Conservation (phyloP, 2,329 filamentous ascomycete species). For the Penicillium sp. region DNA sequence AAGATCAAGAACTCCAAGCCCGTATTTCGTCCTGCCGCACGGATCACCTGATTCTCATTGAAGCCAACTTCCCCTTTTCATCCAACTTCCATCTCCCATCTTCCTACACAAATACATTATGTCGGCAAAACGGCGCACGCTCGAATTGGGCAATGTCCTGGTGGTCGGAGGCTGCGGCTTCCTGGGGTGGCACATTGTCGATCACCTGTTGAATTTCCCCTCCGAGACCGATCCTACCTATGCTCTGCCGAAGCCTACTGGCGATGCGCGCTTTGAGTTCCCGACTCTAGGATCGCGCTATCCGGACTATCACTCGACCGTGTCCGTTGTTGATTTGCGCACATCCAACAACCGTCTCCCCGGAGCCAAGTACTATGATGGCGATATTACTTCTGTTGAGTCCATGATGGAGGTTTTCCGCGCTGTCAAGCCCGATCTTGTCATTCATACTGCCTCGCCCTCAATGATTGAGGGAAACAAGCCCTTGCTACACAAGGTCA, state of each 20-base stretch:
- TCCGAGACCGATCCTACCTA: conserved; percentile 44
- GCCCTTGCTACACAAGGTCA: conserved; percentile 73
- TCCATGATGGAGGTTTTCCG: conserved; percentile 64
- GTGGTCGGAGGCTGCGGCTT: conserved; percentile 84
- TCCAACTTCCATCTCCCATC: background rate
- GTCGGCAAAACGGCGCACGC: conserved; percentile 32
- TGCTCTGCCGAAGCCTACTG: conserved; percentile 36
- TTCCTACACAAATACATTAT: conserved; percentile 20
- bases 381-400: conserved; percentile 70
- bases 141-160: conserved; percentile 66
- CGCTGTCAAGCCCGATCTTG: conserved; percentile 70
- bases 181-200: conserved; percentile 77
- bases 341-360: conserved; percentile 66
- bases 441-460: conserved; percentile 88
- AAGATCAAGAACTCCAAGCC: background rate
- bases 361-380: conserved; percentile 67
- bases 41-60: conserved; percentile 18
- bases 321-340: conserved; percentile 71
- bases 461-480: conserved; percentile 52
- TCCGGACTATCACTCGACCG: conserved; percentile 48
- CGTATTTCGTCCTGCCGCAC: conserved; percentile 5
- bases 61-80: conserved; percentile 22
- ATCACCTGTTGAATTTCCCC: conserved; percentile 65
- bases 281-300: conserved; percentile 42
- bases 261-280: conserved; percentile 39